Evolutionary conservation across 345 rosid genomes (phyloP), one percentile per base, ranked within the genome.

Genomic region (Firmiana major): DNA sequence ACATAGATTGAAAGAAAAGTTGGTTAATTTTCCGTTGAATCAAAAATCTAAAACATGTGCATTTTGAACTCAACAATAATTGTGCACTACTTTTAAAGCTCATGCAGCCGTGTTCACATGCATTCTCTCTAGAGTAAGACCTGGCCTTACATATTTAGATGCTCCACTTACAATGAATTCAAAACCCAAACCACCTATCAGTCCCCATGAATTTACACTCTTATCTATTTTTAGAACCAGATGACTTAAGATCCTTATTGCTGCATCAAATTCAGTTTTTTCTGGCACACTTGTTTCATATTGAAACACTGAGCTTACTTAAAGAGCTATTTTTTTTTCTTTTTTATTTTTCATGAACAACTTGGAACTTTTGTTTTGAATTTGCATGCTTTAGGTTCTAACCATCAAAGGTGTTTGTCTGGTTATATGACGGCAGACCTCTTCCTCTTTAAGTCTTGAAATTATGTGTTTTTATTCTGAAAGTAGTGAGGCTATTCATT

Each of bases 51-150:
- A 46, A 48, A 48, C 73, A 69, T 46, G 3, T 24, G 36, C 36
- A 46, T 13, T 69, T 46, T 24, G 38, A 26, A 13, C 46, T 48
- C 19, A 26, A 8, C 13, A 24, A 46, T 46, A 46, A 24, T 15
- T 69, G 16, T 69, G 55, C 57, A 46, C 40, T 13, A 26, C 54
- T 48, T 68, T 69, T 69, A 69, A 69, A 69, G 40, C 57, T 69
- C 11, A 46, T 46, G 57, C 40, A 46, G 40, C 57, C 48, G 38
- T 57, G 62, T 64, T 8, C 22, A 19, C 26, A 17, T 38, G 46
- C 67, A 34, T 63, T 63, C 58, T 63, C 45, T 63, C 45, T 63
- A 2, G 36, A 63, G 68, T 8, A 34, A 36, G 68, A 63, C 9
- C n/a, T 36, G 7, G 46, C 22, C 36, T 45, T 42, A 24, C 24